These are phyloP conservation scores for Lactarius sanguifluus DNA, from an alignment of 768 basidiomycete species.

Conservation along the genomic window DNA sequence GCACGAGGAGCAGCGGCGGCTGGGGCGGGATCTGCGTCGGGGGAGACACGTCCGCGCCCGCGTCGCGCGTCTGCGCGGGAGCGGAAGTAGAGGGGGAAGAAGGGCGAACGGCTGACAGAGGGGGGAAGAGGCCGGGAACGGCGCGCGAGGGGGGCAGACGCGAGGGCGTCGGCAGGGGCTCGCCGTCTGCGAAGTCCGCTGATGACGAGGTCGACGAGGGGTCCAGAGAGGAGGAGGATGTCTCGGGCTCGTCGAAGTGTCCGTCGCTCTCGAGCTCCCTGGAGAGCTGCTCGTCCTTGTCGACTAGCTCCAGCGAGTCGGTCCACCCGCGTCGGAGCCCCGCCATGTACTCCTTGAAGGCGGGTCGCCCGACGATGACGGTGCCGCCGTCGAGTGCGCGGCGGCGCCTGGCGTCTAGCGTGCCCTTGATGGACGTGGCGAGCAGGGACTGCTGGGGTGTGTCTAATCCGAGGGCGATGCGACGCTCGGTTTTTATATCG, in stretches of 20 bases:
- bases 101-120: constrained; percentile 33
- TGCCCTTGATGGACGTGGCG: constrained; percentile 52
- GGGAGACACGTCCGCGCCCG: constrained; percentile 43
- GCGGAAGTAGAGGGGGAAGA: constrained; percentile 30
- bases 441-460: constrained; percentile 43
- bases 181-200: constrained; percentile 34
- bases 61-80: constrained; percentile 30
- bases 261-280: constrained; percentile 68
- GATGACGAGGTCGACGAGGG: constrained; percentile 20
- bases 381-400: constrained; percentile 79
- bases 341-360: constrained; percentile 93
- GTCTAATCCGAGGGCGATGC: constrained; percentile 65
- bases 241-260: constrained; percentile 69
- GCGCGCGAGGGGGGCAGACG: constrained; percentile 39
- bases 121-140: constrained; percentile 33
- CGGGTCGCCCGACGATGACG: constrained; percentile 82
- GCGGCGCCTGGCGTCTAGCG: constrained; percentile 51
- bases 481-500: constrained; percentile 67
- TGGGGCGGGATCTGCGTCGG: constrained; percentile 63
- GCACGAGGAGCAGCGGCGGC: constrained; percentile 77
- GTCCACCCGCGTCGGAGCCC: constrained; percentile 87
- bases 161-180: constrained; percentile 45
- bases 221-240: constrained; percentile 32
- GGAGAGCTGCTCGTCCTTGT: constrained; percentile 70
- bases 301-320: constrained; percentile 62